phyloP scores from a whole-genome alignment of 2,329 filamentous ascomycete genomes.

The Ophiocordyceps polyrhachis-furcata region DNA sequence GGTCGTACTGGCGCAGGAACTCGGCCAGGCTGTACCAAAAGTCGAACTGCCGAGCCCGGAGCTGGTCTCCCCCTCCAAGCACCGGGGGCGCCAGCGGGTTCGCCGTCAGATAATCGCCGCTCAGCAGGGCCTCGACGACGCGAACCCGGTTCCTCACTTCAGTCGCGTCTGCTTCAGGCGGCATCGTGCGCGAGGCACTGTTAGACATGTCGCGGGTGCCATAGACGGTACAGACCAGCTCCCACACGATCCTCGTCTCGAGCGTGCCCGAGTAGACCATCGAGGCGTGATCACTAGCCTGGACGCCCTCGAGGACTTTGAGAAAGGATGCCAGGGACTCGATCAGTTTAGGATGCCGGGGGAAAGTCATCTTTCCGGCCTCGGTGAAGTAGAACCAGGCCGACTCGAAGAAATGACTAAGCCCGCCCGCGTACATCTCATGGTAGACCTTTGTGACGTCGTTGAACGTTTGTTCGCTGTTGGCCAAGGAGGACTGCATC shows the following conservation, averaged over 20 bases:
- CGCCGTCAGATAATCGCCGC: constrained; percentile 42
- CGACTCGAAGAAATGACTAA: constrained; percentile 65
- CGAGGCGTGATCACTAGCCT: constrained; percentile 28
- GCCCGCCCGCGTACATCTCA: constrained; percentile 55
- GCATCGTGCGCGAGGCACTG: constrained; percentile 16
- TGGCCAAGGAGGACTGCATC: constrained; percentile 25
- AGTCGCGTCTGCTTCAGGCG: constrained; percentile 36
- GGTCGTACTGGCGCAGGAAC: constrained; percentile 40
- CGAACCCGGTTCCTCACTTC: constrained; percentile 53
- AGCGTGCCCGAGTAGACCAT: constrained; percentile 34
- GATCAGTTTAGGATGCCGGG: constrained; percentile 36
- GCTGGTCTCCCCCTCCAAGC: constrained; percentile 29
- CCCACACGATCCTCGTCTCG: constrained; percentile 42
- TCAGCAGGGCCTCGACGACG: constrained; percentile 59
- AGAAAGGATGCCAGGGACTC: constrained; percentile 51
- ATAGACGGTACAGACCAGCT: constrained; percentile 32
- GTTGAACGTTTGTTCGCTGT: constrained; percentile 32
- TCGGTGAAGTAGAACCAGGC: constrained; percentile 52
- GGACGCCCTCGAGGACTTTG: constrained; percentile 28
- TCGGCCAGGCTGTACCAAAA: constrained; percentile 72
- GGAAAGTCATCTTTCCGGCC: constrained; percentile 25
- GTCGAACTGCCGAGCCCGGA: constrained; percentile 44
- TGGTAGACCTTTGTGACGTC: constrained; percentile 56
- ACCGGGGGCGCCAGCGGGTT: constrained; percentile 37
- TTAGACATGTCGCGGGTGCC: constrained; percentile 17